Base-by-base conservation (phyloP, 257 asterid species). In the Solanum infundibuliforme region DNA sequence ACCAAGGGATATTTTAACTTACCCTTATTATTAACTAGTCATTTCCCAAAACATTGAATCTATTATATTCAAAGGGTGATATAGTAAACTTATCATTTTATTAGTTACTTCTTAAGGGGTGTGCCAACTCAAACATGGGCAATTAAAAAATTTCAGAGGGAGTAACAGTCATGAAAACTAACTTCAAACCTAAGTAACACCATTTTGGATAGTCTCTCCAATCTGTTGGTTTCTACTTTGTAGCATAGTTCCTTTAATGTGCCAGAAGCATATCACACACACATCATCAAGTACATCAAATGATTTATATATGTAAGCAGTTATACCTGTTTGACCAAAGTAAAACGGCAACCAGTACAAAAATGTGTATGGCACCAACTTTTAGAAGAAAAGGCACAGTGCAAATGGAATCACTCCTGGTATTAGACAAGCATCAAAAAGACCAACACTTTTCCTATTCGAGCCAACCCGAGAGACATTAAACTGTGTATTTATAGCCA, bases 351-450 rank as follows among this genome's bases (percentile, higher is more conserved):
- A 86, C 98, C 98, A 95, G 82, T 95, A 95, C 87, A 95, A 90
- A 86, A 95, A 95, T 18, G 98, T 95, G 92, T 95, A 95, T 0
- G 98, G 98, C 4, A 95, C 98, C 83, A 95, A 87, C 92, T 95
- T 95, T 0, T 98, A 95, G 43, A 95, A 94, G 92, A 95, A 94
- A 72, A 95, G 98, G 84, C 98, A 95, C 7, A 94, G 87, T 1
- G 98, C 98, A 89, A 96, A 96, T 12, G 97, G 99, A 46, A 93
- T 94, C 48, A 96, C 99, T 65, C 99, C 98, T 0, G 98, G 98
- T 91, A 96, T 96, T 48, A 83, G 71, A 88, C 93, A 93, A 81
- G 98, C 99, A 75, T 93, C 90, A 68, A 90, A 41, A 16, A 95
- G 93, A 16, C 95, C 95, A 52, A 95, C 89, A 86, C 99, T 91